These are phyloP conservation scores for Capsicum pubescens DNA, from an alignment of 257 asterid genomes.

Conservation along the genomic window DNA sequence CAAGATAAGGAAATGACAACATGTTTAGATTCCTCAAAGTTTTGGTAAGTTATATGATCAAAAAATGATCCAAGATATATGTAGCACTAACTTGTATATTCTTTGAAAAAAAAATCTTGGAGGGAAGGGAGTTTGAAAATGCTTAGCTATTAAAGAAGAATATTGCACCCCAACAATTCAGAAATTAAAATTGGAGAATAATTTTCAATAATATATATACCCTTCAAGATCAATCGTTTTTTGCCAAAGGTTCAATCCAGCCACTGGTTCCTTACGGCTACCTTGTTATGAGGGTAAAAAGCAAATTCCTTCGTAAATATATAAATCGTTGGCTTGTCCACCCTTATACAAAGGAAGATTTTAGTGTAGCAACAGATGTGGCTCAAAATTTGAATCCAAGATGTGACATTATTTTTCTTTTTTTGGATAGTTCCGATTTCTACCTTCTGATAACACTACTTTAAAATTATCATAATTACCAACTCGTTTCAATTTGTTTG, in stretches of 20 bases:
- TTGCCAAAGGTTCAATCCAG: background rate
- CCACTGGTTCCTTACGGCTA: background rate
- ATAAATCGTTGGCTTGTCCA: background rate
- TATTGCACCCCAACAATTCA: too few species aligned
- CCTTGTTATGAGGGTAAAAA: background rate
- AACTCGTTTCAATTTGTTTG: too few species aligned
- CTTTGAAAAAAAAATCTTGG: too few species aligned
- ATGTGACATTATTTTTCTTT: background rate
- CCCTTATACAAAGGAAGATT: background rate
- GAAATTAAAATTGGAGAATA: too few species aligned
- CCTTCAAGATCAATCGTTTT: background rate
- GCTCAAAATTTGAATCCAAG: background rate
- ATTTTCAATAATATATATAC: too few species aligned
- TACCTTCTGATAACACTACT: background rate
- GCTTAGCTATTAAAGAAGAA: too few species aligned
- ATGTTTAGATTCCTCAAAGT: background rate
- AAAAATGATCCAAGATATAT: background rate
- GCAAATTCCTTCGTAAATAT: background rate
- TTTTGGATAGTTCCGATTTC: too few species aligned
- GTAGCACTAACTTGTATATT: background rate
- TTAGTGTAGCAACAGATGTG: background rate
- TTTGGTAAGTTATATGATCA: slow-evolving; percentile 1
- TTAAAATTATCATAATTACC: background rate
- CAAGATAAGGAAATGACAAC: slow-evolving; percentile 27
- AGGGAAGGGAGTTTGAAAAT: too few species aligned